phyloP scores from a whole-genome alignment of 306 rosid species.

The Potentilla sterilis region DNA sequence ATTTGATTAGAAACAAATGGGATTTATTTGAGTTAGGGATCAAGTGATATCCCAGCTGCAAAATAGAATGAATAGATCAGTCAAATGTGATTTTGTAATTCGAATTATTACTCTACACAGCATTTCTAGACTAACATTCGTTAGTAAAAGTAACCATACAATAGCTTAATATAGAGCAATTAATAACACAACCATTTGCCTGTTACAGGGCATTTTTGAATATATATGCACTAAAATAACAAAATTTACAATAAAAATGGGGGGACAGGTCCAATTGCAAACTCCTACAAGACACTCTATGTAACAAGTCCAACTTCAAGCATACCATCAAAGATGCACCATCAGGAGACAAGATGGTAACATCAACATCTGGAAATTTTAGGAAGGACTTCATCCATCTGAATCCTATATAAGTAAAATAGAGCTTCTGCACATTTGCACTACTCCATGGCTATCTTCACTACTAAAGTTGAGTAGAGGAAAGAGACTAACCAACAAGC shows the following conservation, averaged over 20 bases:
- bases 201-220: neutral
- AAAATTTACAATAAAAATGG: slow-evolving; percentile 6
- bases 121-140: too few relatives aligned
- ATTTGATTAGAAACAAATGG: neutral
- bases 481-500: slow-evolving; percentile 27
- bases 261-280: neutral
- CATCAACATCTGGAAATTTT: neutral
- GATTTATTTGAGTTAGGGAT: too few relatives aligned
- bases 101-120: too few relatives aligned
- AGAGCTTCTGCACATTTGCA: neutral
- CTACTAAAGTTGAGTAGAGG: slow-evolving; percentile 29
- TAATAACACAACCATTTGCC: neutral
- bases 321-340: slow-evolving; percentile 7
- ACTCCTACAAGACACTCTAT: slow-evolving; percentile 2
- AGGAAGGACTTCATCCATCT: neutral
- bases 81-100: too few relatives aligned
- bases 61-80: too few relatives aligned
- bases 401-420: neutral
- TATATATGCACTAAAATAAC: slow-evolving; percentile 3
- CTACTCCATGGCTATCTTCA: slow-evolving; percentile 35
- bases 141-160: too few relatives aligned
- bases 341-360: slow-evolving; percentile 13
- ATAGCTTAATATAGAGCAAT: neutral
- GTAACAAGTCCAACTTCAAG: neutral
- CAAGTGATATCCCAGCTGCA: too few relatives aligned